Conservation (phyloP, 2,329 filamentous ascomycete species). For the Claviceps pusilla region DNA sequence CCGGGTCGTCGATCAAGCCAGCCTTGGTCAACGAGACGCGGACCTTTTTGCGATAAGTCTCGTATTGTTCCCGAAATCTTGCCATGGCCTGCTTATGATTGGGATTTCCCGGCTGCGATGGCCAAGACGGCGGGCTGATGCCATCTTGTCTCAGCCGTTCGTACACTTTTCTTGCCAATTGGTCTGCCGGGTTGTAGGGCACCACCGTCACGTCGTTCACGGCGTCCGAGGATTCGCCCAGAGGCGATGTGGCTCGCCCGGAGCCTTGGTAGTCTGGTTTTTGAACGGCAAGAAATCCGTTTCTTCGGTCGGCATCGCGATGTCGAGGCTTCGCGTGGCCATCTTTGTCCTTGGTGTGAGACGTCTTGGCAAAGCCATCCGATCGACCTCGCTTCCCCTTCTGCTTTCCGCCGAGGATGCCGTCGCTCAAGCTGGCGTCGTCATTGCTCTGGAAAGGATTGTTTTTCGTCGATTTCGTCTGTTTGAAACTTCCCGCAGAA, state of each 20-base stretch:
- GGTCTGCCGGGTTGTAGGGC: conserved; percentile 17
- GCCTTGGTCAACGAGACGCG: conserved; percentile 43
- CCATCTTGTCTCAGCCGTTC: conserved; percentile 38
- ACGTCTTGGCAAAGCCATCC: conserved; percentile 10
- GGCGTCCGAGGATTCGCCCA: conserved; percentile 10
- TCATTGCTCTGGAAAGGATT: conserved; percentile 16
- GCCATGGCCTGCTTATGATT: conserved; percentile 36
- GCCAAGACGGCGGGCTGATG: conserved; percentile 40
- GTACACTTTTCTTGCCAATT: conserved; percentile 35
- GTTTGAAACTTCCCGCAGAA: conserved; percentile 16
- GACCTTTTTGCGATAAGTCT: conserved; percentile 40
- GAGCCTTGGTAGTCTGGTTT: conserved; percentile 5
- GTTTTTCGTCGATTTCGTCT: conserved; percentile 14
- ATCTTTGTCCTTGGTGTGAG: conserved; percentile 5
- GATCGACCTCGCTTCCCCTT: conserved; percentile 10
- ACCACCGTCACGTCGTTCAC: conserved; percentile 1
- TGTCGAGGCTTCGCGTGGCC: conserved; percentile 2
- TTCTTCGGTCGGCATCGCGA: conserved; percentile 1
- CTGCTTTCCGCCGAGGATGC: conserved; percentile 10
- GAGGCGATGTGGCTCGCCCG: conserved; percentile 13
- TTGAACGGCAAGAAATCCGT: conserved; percentile 1
- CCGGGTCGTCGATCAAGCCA: conserved; percentile 49
- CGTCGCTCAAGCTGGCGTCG: conserved; percentile 13
- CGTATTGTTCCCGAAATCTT: conserved; percentile 39
- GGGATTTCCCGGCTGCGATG: conserved; percentile 37